Conservation (phyloP, 768 basidiomycete species). For the Mycena rebaudengoi region DNA sequence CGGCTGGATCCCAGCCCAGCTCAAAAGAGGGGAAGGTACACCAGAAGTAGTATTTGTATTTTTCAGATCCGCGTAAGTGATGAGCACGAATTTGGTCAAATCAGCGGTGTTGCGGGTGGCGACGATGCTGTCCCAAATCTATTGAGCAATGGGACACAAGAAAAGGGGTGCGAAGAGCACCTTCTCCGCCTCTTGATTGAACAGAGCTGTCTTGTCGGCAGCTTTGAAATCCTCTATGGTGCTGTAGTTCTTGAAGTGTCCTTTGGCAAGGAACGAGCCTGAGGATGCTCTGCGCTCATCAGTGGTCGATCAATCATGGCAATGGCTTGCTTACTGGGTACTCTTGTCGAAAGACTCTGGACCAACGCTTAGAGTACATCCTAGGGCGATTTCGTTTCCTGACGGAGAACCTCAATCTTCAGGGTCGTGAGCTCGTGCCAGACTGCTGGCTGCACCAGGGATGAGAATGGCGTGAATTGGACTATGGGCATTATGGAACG, state of each 20-base stretch:
- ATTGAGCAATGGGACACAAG: not conserved
- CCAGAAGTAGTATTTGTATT: constrained; percentile 98
- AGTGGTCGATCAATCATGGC: constrained; percentile 9
- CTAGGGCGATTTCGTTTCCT: constrained; percentile 75
- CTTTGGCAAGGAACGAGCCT: constrained; percentile 61
- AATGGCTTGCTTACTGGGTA: constrained; percentile 50
- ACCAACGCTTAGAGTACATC: constrained; percentile 76
- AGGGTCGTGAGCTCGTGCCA: constrained; percentile 90
- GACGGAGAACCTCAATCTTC: constrained; percentile 96
- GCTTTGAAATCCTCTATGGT: constrained; percentile 96
- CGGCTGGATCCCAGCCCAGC: constrained; percentile 64
- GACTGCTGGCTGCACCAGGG: constrained; percentile 88
- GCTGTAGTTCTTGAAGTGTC: constrained; percentile 92
- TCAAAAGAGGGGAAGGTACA: constrained; percentile 91
- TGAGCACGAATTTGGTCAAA: constrained; percentile 84
- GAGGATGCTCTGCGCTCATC: constrained; percentile 48
- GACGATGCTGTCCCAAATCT: constrained; percentile 78
- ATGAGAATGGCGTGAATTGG: constrained; percentile 86
- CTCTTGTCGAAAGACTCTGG: constrained; percentile 67
- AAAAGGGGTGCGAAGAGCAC: constrained; percentile 48
- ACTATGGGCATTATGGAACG: constrained; percentile 62
- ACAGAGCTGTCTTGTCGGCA: constrained; percentile 87
- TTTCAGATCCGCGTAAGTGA: constrained; percentile 98
- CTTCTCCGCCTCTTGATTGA: constrained; percentile 75
- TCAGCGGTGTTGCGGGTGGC: constrained; percentile 59